Percentiles rank a stretch among this genome's conserved stretches.
Conservation (phyloP, 352 stramenopile genomes). For the Globisporangium sylvaticum region DNA sequence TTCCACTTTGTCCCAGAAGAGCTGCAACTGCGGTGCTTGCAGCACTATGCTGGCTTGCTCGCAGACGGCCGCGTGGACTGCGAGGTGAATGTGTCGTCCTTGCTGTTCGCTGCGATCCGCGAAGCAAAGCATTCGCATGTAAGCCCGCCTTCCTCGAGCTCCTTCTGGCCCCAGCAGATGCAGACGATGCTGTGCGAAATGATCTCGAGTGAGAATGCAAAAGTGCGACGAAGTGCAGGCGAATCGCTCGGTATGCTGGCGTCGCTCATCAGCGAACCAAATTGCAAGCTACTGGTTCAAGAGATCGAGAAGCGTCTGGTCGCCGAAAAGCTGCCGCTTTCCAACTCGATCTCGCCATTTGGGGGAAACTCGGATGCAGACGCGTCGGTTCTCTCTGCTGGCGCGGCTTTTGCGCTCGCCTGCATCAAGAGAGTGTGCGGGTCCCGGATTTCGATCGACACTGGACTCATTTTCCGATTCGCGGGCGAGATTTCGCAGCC, state of each 20-base stretch:
- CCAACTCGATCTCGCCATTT: constrained; percentile 19
- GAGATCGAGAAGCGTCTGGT: constrained; percentile 72
- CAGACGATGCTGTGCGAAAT: constrained; percentile 81
- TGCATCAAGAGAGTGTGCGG: constrained; percentile 80
- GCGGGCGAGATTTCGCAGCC: constrained; percentile 64
- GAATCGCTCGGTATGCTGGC: constrained; percentile 67
- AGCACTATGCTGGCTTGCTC: constrained; percentile 71
- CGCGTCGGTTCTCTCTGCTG: constrained; percentile 47
- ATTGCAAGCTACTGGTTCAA: constrained; percentile 50
- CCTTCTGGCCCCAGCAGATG: constrained; percentile 64
- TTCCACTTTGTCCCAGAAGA: constrained; percentile 83
- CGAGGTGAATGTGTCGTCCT: constrained; percentile 74
- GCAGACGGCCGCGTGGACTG: constrained; percentile 55
- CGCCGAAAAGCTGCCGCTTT: constrained; percentile 38
- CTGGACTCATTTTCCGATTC: constrained; percentile 68
- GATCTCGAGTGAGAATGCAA: constrained; percentile 57
- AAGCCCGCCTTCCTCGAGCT: constrained; percentile 20
- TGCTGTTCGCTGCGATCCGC: constrained; percentile 64
- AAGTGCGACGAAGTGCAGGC: constrained; percentile 65
- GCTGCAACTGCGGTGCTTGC: constrained; percentile 74
- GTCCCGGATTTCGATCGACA: constrained; percentile 72
- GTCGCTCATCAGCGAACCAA: constrained; percentile 40
- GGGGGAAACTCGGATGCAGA: constrained; percentile 31
- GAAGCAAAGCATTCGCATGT: constrained; percentile 38
- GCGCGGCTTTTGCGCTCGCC: constrained; percentile 68